Evolutionary conservation across 1,139 yeast genomes (phyloP).

Genomic region (Saccharomyces hybrid): DNA sequence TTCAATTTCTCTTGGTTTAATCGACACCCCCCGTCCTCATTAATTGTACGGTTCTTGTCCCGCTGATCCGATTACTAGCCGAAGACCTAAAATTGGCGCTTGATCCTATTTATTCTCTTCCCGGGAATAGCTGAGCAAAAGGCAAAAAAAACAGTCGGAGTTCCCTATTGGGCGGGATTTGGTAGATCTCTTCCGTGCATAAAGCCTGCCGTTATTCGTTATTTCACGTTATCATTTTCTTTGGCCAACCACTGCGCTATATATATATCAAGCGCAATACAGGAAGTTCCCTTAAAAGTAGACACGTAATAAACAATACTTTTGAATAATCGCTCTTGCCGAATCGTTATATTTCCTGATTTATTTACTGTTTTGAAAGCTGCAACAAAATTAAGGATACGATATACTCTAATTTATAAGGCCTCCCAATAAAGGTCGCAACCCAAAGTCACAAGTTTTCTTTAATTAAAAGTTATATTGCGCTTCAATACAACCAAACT

Average conservation of each 20-base stretch:
- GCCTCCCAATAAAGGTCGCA: neutral
- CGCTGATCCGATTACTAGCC: slow-evolving; percentile 1
- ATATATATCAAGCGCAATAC: neutral
- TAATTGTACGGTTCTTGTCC: neutral
- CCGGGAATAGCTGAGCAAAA: neutral
- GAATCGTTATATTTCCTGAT: neutral
- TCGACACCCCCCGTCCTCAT: too few relatives aligned
- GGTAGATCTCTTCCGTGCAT: slow-evolving; percentile 1
- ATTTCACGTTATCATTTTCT: neutral
- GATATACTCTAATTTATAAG: neutral
- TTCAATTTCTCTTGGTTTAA: neutral
- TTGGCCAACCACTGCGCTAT: neutral
- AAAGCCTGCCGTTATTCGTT: neutral
- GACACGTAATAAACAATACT: neutral
- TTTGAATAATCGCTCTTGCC: neutral
- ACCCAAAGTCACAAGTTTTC: neutral
- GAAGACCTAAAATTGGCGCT: neutral
- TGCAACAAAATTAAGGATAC: neutral
- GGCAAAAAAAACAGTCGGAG: neutral
- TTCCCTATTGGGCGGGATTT: neutral
- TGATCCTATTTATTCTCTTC: neutral
- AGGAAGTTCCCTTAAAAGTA: neutral
- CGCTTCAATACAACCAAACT: neutral
- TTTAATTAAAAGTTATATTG: neutral
- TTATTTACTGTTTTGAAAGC: neutral